Percentiles rank a stretch among this genome's conserved stretches.
phyloP scores from a whole-genome alignment of 2,329 filamentous ascomycete genomes.

The Trichoderma gracile region DNA sequence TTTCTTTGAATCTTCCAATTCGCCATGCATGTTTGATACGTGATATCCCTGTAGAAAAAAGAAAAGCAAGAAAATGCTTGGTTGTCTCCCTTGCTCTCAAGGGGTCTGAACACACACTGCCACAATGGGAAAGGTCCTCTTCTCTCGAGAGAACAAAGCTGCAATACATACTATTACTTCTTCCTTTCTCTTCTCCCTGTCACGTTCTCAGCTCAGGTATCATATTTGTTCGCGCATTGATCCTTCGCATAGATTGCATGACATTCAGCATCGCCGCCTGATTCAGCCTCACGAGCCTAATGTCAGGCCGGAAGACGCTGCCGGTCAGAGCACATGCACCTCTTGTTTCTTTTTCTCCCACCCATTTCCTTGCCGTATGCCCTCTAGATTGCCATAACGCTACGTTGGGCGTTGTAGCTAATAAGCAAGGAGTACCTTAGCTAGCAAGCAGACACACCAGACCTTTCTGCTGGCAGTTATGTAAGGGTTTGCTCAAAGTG shows the following conservation, averaged over 20 bases:
- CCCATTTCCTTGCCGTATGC: background rate
- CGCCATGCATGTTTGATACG: background rate
- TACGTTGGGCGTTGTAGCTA: background rate
- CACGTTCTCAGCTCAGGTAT: too few species aligned
- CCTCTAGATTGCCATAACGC: background rate
- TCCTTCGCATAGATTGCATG: constrained; percentile 5
- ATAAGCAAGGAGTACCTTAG: background rate
- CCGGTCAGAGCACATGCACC: constrained; percentile 7
- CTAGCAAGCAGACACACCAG: too few species aligned
- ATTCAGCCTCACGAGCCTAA: constrained; percentile 17
- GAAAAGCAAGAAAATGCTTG: background rate
- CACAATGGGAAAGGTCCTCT: constrained; percentile 29
- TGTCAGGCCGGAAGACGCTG: background rate
- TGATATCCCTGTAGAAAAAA: background rate
- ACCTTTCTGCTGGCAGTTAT: too few species aligned
- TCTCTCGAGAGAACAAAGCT: constrained; percentile 31
- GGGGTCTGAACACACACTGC: background rate
- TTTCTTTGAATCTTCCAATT: background rate
- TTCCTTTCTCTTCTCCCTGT: too few species aligned
- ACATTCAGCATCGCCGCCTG: constrained; percentile 6
- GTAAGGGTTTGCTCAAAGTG: too few species aligned
- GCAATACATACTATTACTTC: too few species aligned
- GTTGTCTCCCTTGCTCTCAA: constrained; percentile 15
- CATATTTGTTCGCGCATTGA: too few species aligned
- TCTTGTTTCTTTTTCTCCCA: background rate